These are phyloP conservation scores for Ramaria sp. DNA, from an alignment of 768 basidiomycete genomes.

Conservation along the genomic window DNA sequence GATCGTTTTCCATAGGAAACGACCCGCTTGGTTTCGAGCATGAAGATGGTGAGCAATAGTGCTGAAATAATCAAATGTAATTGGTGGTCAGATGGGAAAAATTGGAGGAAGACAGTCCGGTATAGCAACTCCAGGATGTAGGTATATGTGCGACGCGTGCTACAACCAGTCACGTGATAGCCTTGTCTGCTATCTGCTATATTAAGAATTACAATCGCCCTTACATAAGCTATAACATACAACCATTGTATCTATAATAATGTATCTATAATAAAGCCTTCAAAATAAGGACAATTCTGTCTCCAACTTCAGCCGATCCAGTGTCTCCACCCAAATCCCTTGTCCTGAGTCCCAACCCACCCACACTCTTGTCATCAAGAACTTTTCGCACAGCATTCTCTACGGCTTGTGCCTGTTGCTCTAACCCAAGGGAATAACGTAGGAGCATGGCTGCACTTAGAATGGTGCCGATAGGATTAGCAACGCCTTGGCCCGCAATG, in stretches of 20 bases:
- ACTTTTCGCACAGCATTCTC: conserved; percentile 88
- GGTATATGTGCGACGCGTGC: neutral
- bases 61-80: neutral
- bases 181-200: no score
- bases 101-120: neutral
- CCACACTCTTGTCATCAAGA: conserved; percentile 55
- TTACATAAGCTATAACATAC: no score
- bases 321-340: conserved; percentile 78
- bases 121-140: neutral
- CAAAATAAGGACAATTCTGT: conserved; percentile 67
- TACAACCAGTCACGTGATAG: conserved; percentile 5
- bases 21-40: conserved; percentile 6
- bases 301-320: conserved; percentile 72
- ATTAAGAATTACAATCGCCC: no score
- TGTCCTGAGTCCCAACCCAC: conserved; percentile 73
- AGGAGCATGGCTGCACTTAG: conserved; percentile 89
- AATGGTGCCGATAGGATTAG: conserved; percentile 92
- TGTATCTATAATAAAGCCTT: conserved; percentile 35
- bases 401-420: conserved; percentile 73
- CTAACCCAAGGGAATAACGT: conserved; percentile 87
- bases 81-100: neutral
- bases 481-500: conserved; percentile 88
- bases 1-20: conserved; percentile 2
- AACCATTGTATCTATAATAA: neutral
- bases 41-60: neutral